Conservation (phyloP, 2,329 filamentous ascomycete genomes). For the Exophiala calicioides region DNA sequence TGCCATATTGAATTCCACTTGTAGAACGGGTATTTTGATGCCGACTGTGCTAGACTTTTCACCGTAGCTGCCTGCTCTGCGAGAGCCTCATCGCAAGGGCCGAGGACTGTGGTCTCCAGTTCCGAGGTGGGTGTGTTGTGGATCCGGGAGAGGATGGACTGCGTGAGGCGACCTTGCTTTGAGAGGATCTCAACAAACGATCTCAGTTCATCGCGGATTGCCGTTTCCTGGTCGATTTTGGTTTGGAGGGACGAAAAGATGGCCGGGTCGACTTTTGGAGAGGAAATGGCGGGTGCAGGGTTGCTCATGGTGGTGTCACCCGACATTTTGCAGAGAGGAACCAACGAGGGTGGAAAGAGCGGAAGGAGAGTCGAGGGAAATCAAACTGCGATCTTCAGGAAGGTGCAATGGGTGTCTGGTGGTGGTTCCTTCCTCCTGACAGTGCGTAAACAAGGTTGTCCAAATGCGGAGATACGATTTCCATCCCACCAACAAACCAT, state of each 20-base stretch:
- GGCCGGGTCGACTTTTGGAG: slow-evolving; percentile 69
- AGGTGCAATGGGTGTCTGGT: background rate
- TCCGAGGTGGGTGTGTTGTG: slow-evolving; percentile 75
- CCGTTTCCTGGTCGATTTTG: slow-evolving; percentile 84
- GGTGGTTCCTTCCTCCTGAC: too few relatives aligned
- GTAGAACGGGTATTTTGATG: slow-evolving; percentile 91
- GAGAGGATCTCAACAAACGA: slow-evolving; percentile 80
- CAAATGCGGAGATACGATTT: too few relatives aligned
- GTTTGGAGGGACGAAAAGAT: slow-evolving; percentile 86
- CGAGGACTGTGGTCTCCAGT: slow-evolving; percentile 68
- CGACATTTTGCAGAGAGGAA: slow-evolving; percentile 16
- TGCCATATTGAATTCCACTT: slow-evolving; percentile 93
- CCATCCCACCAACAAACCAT: too few relatives aligned
- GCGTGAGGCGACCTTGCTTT: slow-evolving; percentile 74
- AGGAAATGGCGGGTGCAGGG: slow-evolving; percentile 24
- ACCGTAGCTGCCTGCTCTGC: slow-evolving; percentile 71
- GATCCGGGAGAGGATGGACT: slow-evolving; percentile 81
- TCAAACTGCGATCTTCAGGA: too few relatives aligned
- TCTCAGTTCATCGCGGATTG: slow-evolving; percentile 77
- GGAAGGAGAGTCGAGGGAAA: too few relatives aligned
- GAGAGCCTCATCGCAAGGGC: slow-evolving; percentile 69
- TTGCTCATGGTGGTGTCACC: slow-evolving; percentile 24
- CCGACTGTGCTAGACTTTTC: slow-evolving; percentile 67
- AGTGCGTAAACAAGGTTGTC: too few relatives aligned
- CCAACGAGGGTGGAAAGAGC: too few relatives aligned